phyloP scores from a whole-genome alignment of 441 rosid genomes.

The Croton laevigatus region DNA sequence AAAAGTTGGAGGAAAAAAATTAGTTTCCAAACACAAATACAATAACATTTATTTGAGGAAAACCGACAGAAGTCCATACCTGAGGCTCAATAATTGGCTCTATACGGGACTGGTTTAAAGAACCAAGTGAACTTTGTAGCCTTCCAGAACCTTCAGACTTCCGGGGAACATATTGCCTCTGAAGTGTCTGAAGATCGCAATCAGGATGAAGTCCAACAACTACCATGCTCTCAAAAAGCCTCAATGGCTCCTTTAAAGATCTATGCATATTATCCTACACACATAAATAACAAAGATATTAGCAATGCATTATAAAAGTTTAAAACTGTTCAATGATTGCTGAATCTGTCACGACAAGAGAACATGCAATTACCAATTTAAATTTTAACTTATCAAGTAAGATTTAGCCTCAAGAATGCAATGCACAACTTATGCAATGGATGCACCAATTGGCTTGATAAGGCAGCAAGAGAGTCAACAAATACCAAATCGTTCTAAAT shows the following conservation, averaged over 20 bases:
- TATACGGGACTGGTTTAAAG: conserved; percentile 65
- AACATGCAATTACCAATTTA: not conserved
- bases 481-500: not conserved
- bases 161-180: conserved; percentile 54
- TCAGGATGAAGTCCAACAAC: conserved; percentile 95
- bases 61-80: conserved; percentile 33
- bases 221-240: conserved; percentile 90
- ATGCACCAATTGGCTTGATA: not conserved
- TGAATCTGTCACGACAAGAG: not conserved
- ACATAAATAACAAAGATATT: conserved; percentile 26
- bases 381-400: not conserved
- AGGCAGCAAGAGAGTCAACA: no score
- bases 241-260: conserved; percentile 74
- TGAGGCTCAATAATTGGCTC: conserved; percentile 90
- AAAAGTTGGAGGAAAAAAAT: conserved; percentile 12
- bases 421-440: not conserved
- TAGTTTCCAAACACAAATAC: not conserved
- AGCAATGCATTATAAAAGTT: conserved; percentile 15
- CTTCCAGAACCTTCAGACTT: conserved; percentile 70
- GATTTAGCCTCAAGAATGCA: not conserved
- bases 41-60: not conserved
- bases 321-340: not conserved
- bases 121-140: conserved; percentile 49
- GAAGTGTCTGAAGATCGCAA: conserved; percentile 80
- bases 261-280: conserved; percentile 62